These are phyloP conservation scores for Gleditsia sinensis DNA, from an alignment of 306 rosid species.

Conservation along the genomic window DNA sequence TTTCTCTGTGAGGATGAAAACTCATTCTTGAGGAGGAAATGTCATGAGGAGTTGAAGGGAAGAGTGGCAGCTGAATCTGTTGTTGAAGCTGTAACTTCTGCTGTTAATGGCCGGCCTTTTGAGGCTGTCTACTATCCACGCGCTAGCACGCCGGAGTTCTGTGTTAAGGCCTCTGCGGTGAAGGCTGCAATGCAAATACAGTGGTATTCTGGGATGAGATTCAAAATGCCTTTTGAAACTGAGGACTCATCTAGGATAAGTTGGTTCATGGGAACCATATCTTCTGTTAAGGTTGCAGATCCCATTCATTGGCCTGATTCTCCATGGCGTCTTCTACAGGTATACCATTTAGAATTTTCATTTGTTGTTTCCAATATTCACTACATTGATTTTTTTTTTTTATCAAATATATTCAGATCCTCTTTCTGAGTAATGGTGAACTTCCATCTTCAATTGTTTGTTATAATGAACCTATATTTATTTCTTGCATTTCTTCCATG, in stretches of 20 bases:
- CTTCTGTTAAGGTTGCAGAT: constrained; percentile 70
- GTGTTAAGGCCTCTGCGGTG: constrained; percentile 72
- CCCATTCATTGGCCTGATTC: constrained; percentile 86
- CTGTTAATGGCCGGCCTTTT: constrained; percentile 70
- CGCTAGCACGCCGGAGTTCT: constrained; percentile 84
- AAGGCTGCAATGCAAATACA: constrained; percentile 75
- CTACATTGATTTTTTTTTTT: not conserved
- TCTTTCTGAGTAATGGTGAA: not conserved
- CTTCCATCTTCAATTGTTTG: not conserved
- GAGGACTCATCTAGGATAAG: constrained; percentile 94
- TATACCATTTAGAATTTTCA: constrained; percentile 23
- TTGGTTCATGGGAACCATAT: constrained; percentile 98
- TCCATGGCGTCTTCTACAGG: constrained; percentile 97
- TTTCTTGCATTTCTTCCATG: constrained; percentile 1
- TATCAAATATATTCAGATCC: not conserved
- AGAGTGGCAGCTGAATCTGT: constrained; percentile 62
- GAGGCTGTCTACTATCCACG: constrained; percentile 91
- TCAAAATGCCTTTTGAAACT: constrained; percentile 98
- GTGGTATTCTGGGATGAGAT: constrained; percentile 92
- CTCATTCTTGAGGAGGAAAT: constrained; percentile 32
- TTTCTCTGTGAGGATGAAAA: constrained; percentile 42
- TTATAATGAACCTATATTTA: not conserved
- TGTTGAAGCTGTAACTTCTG: constrained; percentile 74
- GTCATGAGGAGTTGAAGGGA: constrained; percentile 44
- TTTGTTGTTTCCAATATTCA: not conserved